Base-by-base conservation (phyloP, 106 monocot genomes). In the Dendrobium huoshanense region DNA sequence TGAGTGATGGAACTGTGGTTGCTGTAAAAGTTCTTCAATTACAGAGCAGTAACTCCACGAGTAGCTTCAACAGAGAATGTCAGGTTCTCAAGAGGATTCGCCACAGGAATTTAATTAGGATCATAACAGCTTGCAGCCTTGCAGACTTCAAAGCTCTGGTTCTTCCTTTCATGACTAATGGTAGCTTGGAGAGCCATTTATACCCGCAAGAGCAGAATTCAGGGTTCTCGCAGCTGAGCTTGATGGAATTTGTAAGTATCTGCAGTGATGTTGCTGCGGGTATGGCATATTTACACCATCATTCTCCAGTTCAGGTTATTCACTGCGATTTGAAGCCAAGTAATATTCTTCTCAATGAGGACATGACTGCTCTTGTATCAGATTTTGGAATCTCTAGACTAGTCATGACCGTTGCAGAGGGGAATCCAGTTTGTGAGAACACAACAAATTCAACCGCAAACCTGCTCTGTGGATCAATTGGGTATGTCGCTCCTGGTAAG, bases 301-400 rank as follows among this genome's bases (percentile, higher is more conserved):
- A 94, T 54, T 87, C 96, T 51, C 92, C 90, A 2, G 90, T 92
- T 10, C 87, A 61, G 61, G 92, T 97, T 4, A 72, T 94, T 25
- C 96, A 97, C 73, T 97, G 96, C 78, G 96, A 97, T 83, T 87
- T 97, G 41, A 97, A 97, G 83, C 96, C 96, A 8, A 94, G 96
- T 89, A 97, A 97, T 56, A 92, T 97, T 68, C 94, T 97, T 22
- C 85, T 97, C 3, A 89, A 94, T 37, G 84, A 87, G 5, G 89
- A 97, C 65, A 89, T 94, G 87, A 92, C 86, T 1, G 96, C 92
- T 4, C 16, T 94, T 8, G 90, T 97, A 2, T 74, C 96, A 0
- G 96, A 97, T 75, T 97, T 97, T 56, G 96, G 96, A n/a, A 97
- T 94, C 11, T 74, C 96, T 2, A 86, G 83, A 78, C 75, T 97